Conservation (phyloP, 768 basidiomycete species). For the Boletus tomentosulus region DNA sequence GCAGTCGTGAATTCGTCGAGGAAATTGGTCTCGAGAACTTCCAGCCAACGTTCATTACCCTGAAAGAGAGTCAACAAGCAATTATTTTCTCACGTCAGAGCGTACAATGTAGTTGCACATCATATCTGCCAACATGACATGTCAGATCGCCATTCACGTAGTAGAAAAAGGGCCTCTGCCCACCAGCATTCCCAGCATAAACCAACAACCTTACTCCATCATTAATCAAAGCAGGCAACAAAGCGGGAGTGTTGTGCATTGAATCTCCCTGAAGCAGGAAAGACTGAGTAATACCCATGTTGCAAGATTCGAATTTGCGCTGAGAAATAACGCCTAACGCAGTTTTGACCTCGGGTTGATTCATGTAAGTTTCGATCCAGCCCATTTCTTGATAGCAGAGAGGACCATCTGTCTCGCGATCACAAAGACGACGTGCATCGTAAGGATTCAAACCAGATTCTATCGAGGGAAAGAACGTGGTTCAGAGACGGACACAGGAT, state of each 20-base stretch:
- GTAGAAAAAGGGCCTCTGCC: constrained; percentile 24
- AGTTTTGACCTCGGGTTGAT: constrained; percentile 70
- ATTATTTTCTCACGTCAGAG: not conserved
- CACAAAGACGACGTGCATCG: constrained; percentile 76
- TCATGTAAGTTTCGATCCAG: constrained; percentile 90
- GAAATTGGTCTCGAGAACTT: constrained; percentile 58
- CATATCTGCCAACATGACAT: constrained; percentile 47
- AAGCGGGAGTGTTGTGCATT: constrained; percentile 73
- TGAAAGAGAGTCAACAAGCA: constrained; percentile 16
- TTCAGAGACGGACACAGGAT: not conserved
- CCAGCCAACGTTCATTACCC: constrained; percentile 80
- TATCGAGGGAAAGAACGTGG: constrained; percentile 21
- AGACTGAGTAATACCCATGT: constrained; percentile 73
- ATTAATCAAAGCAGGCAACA: constrained; percentile 78
- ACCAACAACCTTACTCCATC: constrained; percentile 81
- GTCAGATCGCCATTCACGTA: constrained; percentile 11
- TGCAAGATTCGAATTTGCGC: constrained; percentile 65
- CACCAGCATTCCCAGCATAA: constrained; percentile 84
- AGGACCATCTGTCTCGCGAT: constrained; percentile 62
- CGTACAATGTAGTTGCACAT: constrained; percentile 83
- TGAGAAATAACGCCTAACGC: constrained; percentile 67
- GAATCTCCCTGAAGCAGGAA: constrained; percentile 83
- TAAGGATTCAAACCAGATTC: constrained; percentile 84
- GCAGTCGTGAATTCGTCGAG: constrained; percentile 53
- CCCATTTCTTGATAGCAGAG: constrained; percentile 77